These are phyloP conservation scores for Magnolia sinica DNA, from an alignment of 164 flowering plant genomes.

Conservation along the genomic window DNA sequence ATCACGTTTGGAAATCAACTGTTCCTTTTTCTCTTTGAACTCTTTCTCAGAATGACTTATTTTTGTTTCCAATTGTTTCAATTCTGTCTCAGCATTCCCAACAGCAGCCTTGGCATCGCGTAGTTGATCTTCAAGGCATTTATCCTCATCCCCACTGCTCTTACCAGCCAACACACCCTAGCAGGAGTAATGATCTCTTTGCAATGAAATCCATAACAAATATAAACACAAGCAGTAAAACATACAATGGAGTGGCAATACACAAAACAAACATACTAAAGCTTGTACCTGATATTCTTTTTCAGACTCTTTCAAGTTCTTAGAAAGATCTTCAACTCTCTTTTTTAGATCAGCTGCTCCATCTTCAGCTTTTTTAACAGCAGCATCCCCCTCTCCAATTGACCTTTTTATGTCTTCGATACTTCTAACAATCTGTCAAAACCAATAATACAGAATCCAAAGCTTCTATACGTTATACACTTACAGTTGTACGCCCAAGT, in stretches of 20 bases:
- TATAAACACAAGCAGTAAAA: background rate
- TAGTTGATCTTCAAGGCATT: conserved; percentile 94
- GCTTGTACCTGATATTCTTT: conserved; percentile 78
- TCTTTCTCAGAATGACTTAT: conserved; percentile 76
- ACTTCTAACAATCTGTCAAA: conserved; percentile 51
- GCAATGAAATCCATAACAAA: background rate
- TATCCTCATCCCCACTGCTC: conserved; percentile 87
- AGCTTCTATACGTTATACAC: background rate
- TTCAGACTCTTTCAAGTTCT: conserved; percentile 69
- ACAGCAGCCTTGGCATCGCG: conserved; percentile 90
- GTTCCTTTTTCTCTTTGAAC: conserved; percentile 66
- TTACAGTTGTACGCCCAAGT: background rate
- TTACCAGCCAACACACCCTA: conserved; percentile 95
- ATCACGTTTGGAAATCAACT: conserved; percentile 62
- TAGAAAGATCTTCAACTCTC: conserved; percentile 57
- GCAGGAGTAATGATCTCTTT: conserved; percentile 10
- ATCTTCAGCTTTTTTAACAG: conserved; percentile 77
- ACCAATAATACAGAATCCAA: conserved; percentile 2
- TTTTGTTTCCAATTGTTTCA: conserved; percentile 77
- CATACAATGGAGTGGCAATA: background rate
- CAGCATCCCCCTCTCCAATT: conserved; percentile 55
- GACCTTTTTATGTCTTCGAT: conserved; percentile 71
- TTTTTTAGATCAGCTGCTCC: conserved; percentile 82
- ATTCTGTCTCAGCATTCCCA: conserved; percentile 78
- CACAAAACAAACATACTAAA: background rate